A percentile compares a stretch with the other conserved stretches of the same genome.
Conservation (phyloP, 1,139 yeast genomes). For the Pneumocystis canis region DNA sequence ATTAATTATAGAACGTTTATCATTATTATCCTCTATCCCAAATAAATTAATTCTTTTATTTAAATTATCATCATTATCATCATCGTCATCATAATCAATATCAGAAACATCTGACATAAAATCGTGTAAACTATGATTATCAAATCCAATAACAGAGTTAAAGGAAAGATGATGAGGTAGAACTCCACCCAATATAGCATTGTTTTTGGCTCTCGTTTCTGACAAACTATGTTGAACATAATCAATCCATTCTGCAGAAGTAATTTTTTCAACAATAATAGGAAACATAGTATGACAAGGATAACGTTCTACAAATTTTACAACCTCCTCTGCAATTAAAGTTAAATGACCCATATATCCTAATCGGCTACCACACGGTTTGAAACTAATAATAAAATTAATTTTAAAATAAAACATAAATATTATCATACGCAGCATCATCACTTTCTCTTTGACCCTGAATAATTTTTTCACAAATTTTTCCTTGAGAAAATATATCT, state of each 20-base stretch:
- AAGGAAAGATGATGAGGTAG: conserved; percentile 29
- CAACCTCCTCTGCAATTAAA: conserved; percentile 90
- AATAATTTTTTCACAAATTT: conserved; percentile 62
- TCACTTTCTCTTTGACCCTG: conserved; percentile 69
- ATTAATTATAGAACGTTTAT: conserved; percentile 8
- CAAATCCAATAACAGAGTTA: conserved; percentile 29
- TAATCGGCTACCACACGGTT: conserved; percentile 40
- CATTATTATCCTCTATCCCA: conserved; percentile 16
- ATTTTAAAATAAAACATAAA: conserved; percentile 16
- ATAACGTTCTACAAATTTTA: conserved; percentile 71
- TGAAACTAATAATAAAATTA: conserved; percentile 6
- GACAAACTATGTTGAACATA: conserved; percentile 74
- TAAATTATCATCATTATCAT: conserved; percentile 30
- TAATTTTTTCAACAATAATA: conserved; percentile 41
- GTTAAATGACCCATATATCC: conserved; percentile 98
- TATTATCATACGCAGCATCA: conserved; percentile 25
- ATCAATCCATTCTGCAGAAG: conserved; percentile 56
- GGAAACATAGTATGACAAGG: conserved; percentile 48
- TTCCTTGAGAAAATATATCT: conserved; percentile 67
- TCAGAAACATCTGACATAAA: conserved; percentile 15
- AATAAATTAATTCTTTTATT: conserved; percentile 21
- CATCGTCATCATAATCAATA: conserved; percentile 22
- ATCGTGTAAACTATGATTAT: conserved; percentile 17
- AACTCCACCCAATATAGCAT: conserved; percentile 81
- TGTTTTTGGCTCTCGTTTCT: conserved; percentile 85